phyloP scores from a whole-genome alignment of 805 yeast species.

The Hanseniaspora clermontiae region DNA sequence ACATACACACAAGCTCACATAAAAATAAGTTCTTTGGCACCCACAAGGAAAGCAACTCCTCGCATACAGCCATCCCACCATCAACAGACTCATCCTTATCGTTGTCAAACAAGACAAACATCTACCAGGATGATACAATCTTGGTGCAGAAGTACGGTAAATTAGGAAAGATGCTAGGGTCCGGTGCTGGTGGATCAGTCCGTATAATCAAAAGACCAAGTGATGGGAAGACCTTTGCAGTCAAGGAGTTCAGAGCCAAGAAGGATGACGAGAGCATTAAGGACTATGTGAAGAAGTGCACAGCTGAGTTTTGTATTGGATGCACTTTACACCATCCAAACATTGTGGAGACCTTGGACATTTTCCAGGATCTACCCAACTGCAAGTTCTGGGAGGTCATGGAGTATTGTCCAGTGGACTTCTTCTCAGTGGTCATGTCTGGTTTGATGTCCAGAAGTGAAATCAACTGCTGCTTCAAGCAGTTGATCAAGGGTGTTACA shows the following conservation, averaged over 20 bases:
- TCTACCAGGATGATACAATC: slow-evolving; percentile 40
- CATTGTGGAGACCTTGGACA: slow-evolving; percentile 65
- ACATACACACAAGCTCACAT: slow-evolving; percentile 17
- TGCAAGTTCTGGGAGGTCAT: slow-evolving; percentile 66
- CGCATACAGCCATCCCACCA: slow-evolving; percentile 29
- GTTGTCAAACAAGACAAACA: slow-evolving; percentile 27
- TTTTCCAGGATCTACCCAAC: slow-evolving; percentile 43
- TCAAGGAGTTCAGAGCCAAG: slow-evolving; percentile 66
- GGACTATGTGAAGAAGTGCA: slow-evolving; percentile 75
- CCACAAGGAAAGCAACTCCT: slow-evolving; percentile 1
- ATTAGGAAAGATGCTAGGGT: slow-evolving; percentile 61
- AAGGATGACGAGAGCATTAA: slow-evolving; percentile 56
- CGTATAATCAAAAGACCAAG: slow-evolving; percentile 52
- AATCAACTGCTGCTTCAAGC: slow-evolving; percentile 70
- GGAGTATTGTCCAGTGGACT: slow-evolving; percentile 78
- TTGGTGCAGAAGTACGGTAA: slow-evolving; percentile 54
- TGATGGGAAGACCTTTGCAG: slow-evolving; percentile 66
- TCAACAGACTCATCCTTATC: slow-evolving; percentile 26
- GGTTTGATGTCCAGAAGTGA: slow-evolving; percentile 72
- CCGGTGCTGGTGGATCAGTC: slow-evolving; percentile 87
- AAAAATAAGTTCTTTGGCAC: slow-evolving; percentile 14
- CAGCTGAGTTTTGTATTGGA: slow-evolving; percentile 82
- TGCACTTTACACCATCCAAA: slow-evolving; percentile 72
- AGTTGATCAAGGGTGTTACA: slow-evolving; percentile 56
- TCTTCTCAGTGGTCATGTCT: slow-evolving; percentile 78